These are phyloP conservation scores for Amphibolis antarctica DNA, from an alignment of 106 monocot genomes.

Conservation along the genomic window DNA sequence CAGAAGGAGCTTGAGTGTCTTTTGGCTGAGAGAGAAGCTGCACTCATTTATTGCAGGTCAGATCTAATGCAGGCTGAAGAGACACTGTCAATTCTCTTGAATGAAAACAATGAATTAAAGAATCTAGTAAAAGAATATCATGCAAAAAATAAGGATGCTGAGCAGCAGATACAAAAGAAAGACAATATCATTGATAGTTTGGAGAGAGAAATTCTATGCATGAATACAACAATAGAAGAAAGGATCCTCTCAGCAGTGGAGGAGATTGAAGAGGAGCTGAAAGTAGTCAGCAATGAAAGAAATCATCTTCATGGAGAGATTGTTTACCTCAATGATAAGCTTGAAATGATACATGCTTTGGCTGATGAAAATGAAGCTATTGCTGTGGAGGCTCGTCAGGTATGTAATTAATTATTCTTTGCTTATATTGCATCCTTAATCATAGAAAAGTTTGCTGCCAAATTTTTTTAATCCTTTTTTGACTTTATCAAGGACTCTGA, in stretches of 20 bases:
- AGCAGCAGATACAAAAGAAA: slow-evolving; percentile 37
- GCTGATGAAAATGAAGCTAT: slow-evolving; percentile 87
- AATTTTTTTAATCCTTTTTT: no score
- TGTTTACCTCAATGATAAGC: slow-evolving; percentile 33
- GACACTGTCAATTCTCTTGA: slow-evolving; percentile 10
- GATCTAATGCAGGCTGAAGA: slow-evolving; percentile 31
- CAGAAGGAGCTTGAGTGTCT: slow-evolving; percentile 23
- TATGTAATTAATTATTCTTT: slow-evolving; percentile 9
- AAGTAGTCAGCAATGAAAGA: slow-evolving; percentile 30
- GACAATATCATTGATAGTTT: slow-evolving; percentile 33
- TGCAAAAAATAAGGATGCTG: slow-evolving; percentile 18
- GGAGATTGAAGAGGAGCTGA: slow-evolving; percentile 34
- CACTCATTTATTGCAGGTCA: slow-evolving; percentile 19
- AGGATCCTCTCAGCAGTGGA: slow-evolving; percentile 18
- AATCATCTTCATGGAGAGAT: slow-evolving; percentile 33
- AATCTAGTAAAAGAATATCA: slow-evolving; percentile 30
- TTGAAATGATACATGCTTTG: slow-evolving; percentile 52
- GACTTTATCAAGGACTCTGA: slow-evolving; percentile 19
- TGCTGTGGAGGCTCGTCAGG: slow-evolving; percentile 61
- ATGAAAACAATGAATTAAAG: slow-evolving; percentile 41
- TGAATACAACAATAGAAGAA: slow-evolving; percentile 21
- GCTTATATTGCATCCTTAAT: no score
- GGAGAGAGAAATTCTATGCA: slow-evolving; percentile 37
- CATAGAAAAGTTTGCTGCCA: no score
- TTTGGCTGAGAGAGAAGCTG: slow-evolving; percentile 17